Evolutionary conservation across 345 rosid genomes (phyloP).

Genomic region (Streptanthus diversifolius): DNA sequence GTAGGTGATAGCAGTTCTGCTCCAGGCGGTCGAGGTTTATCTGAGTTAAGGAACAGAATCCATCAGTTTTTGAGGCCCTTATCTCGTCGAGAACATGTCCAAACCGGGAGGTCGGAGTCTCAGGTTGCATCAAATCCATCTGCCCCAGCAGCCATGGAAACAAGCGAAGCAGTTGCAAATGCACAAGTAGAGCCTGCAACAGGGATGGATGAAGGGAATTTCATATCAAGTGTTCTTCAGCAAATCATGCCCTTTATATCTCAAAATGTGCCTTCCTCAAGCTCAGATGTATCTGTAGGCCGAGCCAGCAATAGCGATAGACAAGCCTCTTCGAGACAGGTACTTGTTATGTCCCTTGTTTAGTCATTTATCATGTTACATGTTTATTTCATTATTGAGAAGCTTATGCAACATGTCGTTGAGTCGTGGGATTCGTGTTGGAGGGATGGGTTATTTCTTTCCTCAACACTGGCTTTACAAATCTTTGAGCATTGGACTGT

Average conservation of each 20-base stretch:
- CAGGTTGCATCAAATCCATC: slow-evolving; percentile 28
- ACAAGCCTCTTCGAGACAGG: slow-evolving; percentile 38
- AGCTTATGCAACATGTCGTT: neutral
- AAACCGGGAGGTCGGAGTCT: slow-evolving; percentile 27
- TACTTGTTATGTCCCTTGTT: slow-evolving; percentile 3
- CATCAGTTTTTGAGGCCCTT: slow-evolving; percentile 43
- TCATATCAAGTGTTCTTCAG: slow-evolving; percentile 48
- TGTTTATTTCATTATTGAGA: neutral
- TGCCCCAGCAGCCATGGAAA: slow-evolving; percentile 17
- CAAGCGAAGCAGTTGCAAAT: slow-evolving; percentile 30
- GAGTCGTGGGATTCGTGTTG: neutral
- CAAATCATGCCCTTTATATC: slow-evolving; percentile 51
- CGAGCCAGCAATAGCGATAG: slow-evolving; percentile 15
- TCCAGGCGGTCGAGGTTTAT: slow-evolving; percentile 22
- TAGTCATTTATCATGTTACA: neutral
- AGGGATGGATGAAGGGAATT: slow-evolving; percentile 41
- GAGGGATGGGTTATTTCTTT: too few relatives aligned
- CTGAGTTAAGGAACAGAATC: slow-evolving; percentile 34
- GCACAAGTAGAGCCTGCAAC: slow-evolving; percentile 29
- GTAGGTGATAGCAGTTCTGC: slow-evolving; percentile 28
- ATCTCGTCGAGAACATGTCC: slow-evolving; percentile 40
- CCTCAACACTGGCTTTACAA: too few relatives aligned
- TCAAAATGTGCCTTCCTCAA: slow-evolving; percentile 28
- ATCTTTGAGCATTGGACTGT: neutral
- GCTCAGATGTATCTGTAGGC: slow-evolving; percentile 26